Conservation (phyloP, 2,329 filamentous ascomycete genomes). For the Capronia epimyces region DNA sequence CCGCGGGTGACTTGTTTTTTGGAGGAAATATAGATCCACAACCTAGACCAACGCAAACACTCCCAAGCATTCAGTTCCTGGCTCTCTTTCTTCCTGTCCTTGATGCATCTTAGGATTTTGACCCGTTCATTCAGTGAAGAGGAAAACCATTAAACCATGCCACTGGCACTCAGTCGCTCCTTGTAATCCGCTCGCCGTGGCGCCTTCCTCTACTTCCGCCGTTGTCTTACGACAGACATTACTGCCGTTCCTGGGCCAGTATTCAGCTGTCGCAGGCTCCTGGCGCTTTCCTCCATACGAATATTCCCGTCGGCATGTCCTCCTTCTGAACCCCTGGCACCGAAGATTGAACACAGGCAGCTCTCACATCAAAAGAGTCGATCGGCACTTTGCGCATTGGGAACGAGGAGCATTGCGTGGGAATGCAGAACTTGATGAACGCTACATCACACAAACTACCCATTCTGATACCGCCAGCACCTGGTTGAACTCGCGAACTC, state of each 20-base stretch:
- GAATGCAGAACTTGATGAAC: neutral
- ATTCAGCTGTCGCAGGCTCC: neutral
- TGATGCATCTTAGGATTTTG: neutral
- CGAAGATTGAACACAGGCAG: neutral
- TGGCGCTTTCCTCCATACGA: neutral
- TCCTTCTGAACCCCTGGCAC: neutral
- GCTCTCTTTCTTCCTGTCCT: neutral
- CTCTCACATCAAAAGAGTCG: neutral
- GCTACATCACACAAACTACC: neutral
- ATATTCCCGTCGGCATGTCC: neutral
- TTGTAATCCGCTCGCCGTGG: slow-evolving; percentile 14
- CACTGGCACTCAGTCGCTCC: neutral
- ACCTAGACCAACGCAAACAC: neutral
- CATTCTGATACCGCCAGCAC: neutral
- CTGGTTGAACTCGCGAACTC: neutral
- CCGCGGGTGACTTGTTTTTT: neutral
- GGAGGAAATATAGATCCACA: neutral
- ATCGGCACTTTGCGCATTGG: neutral
- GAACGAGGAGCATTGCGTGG: neutral
- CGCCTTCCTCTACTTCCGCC: slow-evolving; percentile 5
- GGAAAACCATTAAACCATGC: neutral
- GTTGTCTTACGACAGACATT: slow-evolving; percentile 9
- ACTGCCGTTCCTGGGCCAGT: neutral
- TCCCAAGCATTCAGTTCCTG: neutral
- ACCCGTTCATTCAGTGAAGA: neutral